Base-by-base conservation (phyloP, 768 basidiomycete species). In the Fistulinella prunicolor region DNA sequence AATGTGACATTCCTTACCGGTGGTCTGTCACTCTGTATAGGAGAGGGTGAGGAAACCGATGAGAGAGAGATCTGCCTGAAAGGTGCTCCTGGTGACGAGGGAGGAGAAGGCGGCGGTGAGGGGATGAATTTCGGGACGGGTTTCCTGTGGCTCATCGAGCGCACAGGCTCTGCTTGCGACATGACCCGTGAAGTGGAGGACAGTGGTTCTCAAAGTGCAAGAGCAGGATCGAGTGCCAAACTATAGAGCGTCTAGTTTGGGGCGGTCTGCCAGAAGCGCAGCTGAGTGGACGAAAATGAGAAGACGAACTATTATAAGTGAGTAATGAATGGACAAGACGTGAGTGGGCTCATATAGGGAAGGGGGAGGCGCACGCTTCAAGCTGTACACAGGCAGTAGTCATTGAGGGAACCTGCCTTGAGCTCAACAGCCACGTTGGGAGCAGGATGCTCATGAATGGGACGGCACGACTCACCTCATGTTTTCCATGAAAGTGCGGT, bases 71-170 rank as follows among this genome's bases (percentile, higher is more conserved):
- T 61, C 42, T 64, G 65, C 46, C 61, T 64, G 22, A 69, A 64
- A 19, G 67, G 66, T 22, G 63, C 60, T 6, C 64, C 64, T 38
- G 66, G 66, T 14, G 66, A 70, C 30, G 68, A 66, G 3, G 63
- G 69, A 17, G 64, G 61, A 9, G 63, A 64, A 29, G 75, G 66
- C 40, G 81, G 78, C 6, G 84, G 80, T 12, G 85, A 83, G 28
- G 85, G 85, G 37, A 84, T 72, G 65, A 80, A 86, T 44, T 68
- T 66, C 3, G 86, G 86, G 34, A 79, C 84, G 26, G 86, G 86
- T 62, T 88, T 88, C 44, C 85, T 74, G 63, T 84, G 82, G 63
- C 80, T 83, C 77, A 79, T 79, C 38, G 63, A 65, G 51, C 65
- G 61, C 42, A 45, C 46, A 42, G 59, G 60, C 42, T 69, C 67